Percentiles rank a stretch among this genome's conserved stretches.
Evolutionary conservation across 2,329 filamentous ascomycete species (phyloP).

Genomic region (Phyllosticta citrichinensis): DNA sequence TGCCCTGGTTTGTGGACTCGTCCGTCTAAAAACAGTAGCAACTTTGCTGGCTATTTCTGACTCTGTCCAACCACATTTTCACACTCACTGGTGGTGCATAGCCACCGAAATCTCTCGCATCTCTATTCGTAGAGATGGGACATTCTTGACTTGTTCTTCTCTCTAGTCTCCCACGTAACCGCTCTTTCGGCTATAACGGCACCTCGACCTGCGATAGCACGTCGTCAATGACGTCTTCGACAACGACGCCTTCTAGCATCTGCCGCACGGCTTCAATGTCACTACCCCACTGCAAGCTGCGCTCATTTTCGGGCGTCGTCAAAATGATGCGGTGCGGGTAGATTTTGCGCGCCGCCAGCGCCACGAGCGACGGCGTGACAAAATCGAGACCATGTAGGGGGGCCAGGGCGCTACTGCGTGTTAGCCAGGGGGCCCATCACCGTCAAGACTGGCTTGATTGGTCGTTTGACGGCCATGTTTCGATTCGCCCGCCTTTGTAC

Average conservation of each 20-base stretch:
- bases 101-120: not conserved
- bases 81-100: not conserved
- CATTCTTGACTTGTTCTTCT: not conserved
- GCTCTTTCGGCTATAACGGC: conserved; percentile 33
- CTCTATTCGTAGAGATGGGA: not conserved
- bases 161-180: not conserved
- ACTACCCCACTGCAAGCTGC: conserved; percentile 91
- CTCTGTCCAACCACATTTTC: not conserved
- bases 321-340: conserved; percentile 77
- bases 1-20: not conserved
- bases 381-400: conserved; percentile 72
- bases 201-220: conserved; percentile 47
- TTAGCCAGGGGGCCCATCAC: conserved; percentile 18
- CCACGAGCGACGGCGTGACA: conserved; percentile 74
- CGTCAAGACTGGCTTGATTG: not conserved
- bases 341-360: conserved; percentile 72
- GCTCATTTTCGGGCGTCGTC: conserved; percentile 58
- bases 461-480: not conserved
- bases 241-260: conserved; percentile 50
- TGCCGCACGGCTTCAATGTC: conserved; percentile 57
- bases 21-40: not conserved
- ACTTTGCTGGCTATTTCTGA: not conserved
- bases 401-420: conserved; percentile 53
- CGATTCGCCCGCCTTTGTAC: conserved; percentile 12
- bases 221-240: conserved; percentile 48